Evolutionary conservation across 129 eudicot genomes (phyloP), one percentile per base, ranked within the genome.

Genomic region (Erigeron canadensis): DNA sequence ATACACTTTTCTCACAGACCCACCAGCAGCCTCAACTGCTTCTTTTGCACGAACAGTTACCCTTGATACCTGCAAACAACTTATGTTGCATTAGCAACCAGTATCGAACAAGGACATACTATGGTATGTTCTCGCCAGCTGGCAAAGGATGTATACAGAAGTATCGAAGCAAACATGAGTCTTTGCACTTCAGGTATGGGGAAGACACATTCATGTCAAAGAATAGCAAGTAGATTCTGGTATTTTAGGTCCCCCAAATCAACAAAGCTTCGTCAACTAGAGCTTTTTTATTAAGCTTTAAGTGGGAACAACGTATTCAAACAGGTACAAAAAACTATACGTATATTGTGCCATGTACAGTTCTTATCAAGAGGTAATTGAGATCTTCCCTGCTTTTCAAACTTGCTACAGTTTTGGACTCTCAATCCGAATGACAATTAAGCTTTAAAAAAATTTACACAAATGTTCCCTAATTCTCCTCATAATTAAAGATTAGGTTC

Each of bases 21-120:
- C 98, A 68, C 96, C 98, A 6, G 91, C 95, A 2, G 91, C 98
- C 76, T 92, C 98, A 61, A 92, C 96, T 15, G 96, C 95, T 75
- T 75, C 95, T 81, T 89, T 92, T 63, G 98, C 98, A 72, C 96
- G 78, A 9, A 81, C 98, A 2, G 98, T 92, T 71, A 83, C 98
- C 74, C 98, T 81, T 7, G 95, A 86, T 37, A 92, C 98, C 98
- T 92, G 89, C n/a, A 37, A 18, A 62, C 5, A 5, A 12, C 37
- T 7, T 18, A 10, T 17, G n/a, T 48, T 50, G 15, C 17, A 47
- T 41, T 34, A 73, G 0, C 22, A 28, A 2, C 19, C 56, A 57
- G 38, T 55, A 41, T 21, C 23, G 62, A 18, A 55, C 10, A 53
- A 54, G 10, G 22, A 10, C 34, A 28, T 3, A 0, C 34, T 28